phyloP scores from a whole-genome alignment of 148 eudicot genomes.

The Heliamphora exappendiculata region DNA sequence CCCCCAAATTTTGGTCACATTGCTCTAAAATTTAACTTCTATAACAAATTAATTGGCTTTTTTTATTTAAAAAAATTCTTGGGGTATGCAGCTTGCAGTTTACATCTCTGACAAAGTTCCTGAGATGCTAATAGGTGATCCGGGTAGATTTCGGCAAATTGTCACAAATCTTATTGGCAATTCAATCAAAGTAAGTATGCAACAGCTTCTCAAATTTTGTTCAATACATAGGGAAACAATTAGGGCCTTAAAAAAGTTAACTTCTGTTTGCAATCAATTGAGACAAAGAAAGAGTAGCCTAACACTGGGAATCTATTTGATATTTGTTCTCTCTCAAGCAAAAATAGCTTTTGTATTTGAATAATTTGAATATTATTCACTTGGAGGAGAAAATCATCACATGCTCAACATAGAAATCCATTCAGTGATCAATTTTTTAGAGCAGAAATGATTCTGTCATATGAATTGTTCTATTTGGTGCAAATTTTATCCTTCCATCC shows the following conservation, averaged over 20 bases:
- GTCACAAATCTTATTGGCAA: constrained; percentile 91
- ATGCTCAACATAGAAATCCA: neutral
- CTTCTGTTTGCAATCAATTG: neutral
- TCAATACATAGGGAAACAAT: neutral
- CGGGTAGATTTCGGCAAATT: constrained; percentile 94
- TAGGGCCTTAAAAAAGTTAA: neutral
- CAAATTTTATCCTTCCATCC: neutral
- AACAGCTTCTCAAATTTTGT: neutral
- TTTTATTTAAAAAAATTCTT: neutral
- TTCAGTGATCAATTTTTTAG: neutral
- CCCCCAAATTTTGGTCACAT: neutral
- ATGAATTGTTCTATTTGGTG: neutral
- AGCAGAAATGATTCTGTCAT: neutral
- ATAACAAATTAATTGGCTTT: neutral
- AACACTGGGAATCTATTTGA: neutral
- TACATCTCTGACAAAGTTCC: constrained; percentile 82
- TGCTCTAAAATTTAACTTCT: too few species aligned
- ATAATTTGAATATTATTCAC: neutral
- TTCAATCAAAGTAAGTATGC: constrained; percentile 81
- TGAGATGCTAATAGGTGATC: constrained; percentile 74
- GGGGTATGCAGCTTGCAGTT: constrained; percentile 65
- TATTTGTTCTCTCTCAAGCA: neutral
- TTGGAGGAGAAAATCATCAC: neutral
- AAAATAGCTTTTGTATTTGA: neutral
- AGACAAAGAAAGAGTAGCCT: neutral